Conservation (phyloP, 1,284 basidiomycete species). For the Wallemia mellicola region DNA sequence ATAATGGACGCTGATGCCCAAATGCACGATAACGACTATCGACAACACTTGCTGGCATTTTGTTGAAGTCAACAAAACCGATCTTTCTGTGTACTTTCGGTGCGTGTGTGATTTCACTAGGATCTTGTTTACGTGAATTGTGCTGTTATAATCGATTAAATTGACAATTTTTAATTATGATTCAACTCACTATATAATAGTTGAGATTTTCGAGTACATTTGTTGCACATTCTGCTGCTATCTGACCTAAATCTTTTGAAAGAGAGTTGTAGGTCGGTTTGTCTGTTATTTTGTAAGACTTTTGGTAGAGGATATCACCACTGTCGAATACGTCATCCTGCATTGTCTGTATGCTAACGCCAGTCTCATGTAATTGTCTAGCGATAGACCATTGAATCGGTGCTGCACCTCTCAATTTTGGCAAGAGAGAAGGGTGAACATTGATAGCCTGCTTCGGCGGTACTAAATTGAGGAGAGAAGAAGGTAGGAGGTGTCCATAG, state of each 20-base stretch:
- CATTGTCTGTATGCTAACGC: slow-evolving; percentile 29
- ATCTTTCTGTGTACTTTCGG: slow-evolving; percentile 29
- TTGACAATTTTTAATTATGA: no score
- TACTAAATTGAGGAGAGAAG: slow-evolving; percentile 34
- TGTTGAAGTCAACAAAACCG: slow-evolving; percentile 26
- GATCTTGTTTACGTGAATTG: slow-evolving; percentile 21
- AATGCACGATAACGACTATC: slow-evolving; percentile 33
- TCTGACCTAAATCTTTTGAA: slow-evolving; percentile 27
- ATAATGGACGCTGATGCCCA: slow-evolving; percentile 32
- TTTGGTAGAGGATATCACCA: slow-evolving; percentile 16
- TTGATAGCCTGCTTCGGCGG: slow-evolving; percentile 37
- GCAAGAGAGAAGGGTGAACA: slow-evolving; percentile 70
- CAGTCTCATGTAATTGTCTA: slow-evolving; percentile 28
- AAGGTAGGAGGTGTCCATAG: slow-evolving; percentile 62
- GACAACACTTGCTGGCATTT: slow-evolving; percentile 27
- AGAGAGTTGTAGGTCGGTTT: slow-evolving; percentile 26
- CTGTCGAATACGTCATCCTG: slow-evolving; percentile 16
- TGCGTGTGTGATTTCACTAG: slow-evolving; percentile 22
- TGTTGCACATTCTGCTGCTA: slow-evolving; percentile 42
- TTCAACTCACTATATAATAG: slow-evolving; percentile 23
- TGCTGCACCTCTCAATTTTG: slow-evolving; percentile 63
- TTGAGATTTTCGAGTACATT: slow-evolving; percentile 34
- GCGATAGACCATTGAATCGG: slow-evolving; percentile 66
- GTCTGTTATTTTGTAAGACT: slow-evolving; percentile 12
- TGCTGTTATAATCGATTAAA: no score